These are phyloP conservation scores for Anaeramoeba ignava DNA, from an alignment of 78 protist species.

Conservation along the genomic window DNA sequence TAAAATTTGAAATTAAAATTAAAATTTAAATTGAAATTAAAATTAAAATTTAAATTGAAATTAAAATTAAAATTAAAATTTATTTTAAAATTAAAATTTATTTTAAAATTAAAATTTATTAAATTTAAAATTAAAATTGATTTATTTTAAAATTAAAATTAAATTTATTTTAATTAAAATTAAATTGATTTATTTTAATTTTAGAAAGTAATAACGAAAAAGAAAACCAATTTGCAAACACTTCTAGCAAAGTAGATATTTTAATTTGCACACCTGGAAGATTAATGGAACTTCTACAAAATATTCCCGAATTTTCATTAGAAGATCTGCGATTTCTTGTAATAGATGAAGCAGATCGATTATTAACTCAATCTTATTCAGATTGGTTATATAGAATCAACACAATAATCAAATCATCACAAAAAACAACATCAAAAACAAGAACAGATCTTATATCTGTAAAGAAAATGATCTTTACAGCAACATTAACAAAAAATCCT, in stretches of 20 bases:
- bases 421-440: not conserved
- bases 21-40: not conserved
- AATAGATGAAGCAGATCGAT: constrained; percentile 2
- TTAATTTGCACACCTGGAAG: not conserved
- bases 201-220: not conserved
- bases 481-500: not conserved
- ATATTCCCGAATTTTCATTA: not conserved
- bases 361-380: not conserved
- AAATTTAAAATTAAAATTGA: too few species aligned
- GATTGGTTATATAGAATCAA: not conserved
- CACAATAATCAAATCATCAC: not conserved
- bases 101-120: too few species aligned
- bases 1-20: not conserved
- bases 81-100: too few species aligned
- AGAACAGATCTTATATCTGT: too few species aligned
- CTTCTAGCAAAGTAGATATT: not conserved
- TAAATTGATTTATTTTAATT: too few species aligned
- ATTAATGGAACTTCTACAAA: not conserved
- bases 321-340: not conserved
- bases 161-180: too few species aligned
- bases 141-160: too few species aligned
- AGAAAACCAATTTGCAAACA: not conserved
- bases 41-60: not conserved
- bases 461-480: not conserved
- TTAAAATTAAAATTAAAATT: too few species aligned